Conservation (phyloP, 768 basidiomycete genomes). For the Sutorius australiensis region DNA sequence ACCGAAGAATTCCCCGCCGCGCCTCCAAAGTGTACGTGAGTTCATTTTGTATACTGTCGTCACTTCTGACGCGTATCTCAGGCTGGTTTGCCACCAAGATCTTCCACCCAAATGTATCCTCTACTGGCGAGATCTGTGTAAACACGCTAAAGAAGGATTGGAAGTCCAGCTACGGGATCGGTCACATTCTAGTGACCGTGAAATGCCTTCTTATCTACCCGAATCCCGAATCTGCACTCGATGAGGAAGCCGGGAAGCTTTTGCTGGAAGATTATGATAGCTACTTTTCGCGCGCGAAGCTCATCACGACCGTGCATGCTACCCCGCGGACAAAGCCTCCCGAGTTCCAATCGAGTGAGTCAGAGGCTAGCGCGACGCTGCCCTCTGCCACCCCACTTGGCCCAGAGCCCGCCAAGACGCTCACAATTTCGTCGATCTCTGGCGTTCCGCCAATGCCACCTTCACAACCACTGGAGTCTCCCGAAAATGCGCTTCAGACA, state of each 20-base stretch:
- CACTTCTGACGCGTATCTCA: slow-evolving; percentile 29
- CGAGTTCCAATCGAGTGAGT: slow-evolving; percentile 55
- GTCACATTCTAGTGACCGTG: slow-evolving; percentile 86
- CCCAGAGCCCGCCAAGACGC: slow-evolving; percentile 25
- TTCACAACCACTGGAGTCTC: slow-evolving; percentile 34
- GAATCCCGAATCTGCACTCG: slow-evolving; percentile 92
- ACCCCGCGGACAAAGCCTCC: slow-evolving; percentile 69
- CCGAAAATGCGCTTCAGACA: slow-evolving; percentile 40
- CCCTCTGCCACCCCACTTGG: slow-evolving; percentile 18
- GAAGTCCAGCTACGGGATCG: slow-evolving; percentile 88
- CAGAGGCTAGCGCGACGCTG: slow-evolving; percentile 14
- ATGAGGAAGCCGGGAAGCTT: slow-evolving; percentile 94
- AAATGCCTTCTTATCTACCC: slow-evolving; percentile 96
- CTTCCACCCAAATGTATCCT: slow-evolving; percentile 95
- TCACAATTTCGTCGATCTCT: slow-evolving; percentile 41
- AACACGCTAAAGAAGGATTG: slow-evolving; percentile 98
- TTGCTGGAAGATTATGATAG: slow-evolving; percentile 85
- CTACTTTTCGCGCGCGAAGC: slow-evolving; percentile 80
- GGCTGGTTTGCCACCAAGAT: slow-evolving; percentile 93
- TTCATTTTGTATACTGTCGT: neutral
- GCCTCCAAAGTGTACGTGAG: slow-evolving; percentile 79
- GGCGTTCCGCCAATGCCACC: slow-evolving; percentile 41
- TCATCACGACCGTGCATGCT: slow-evolving; percentile 91
- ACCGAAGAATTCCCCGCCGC: slow-evolving; percentile 91
- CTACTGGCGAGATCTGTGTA: slow-evolving; percentile 89